Evolutionary conservation across 257 asterid species (phyloP).

Genomic region (Solanum megistacrolobum): DNA sequence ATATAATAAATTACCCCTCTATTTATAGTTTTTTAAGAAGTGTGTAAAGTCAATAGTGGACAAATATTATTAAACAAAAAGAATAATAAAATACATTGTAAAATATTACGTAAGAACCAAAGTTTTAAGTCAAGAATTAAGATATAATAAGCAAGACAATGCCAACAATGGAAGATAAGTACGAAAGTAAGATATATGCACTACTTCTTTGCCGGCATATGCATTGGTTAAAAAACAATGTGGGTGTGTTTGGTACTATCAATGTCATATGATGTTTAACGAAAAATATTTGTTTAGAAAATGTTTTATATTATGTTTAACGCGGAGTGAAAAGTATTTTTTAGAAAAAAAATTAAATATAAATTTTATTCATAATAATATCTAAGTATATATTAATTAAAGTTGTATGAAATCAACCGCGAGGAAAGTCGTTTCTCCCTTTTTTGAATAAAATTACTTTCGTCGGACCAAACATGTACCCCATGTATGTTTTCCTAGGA

Average conservation of each 20-base stretch:
- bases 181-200: too few relatives aligned
- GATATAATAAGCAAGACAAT: not conserved
- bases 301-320: not conserved
- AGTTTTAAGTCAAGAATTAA: not conserved
- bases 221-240: not conserved
- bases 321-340: not conserved
- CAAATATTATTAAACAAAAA: too few relatives aligned
- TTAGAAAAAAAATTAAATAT: not conserved
- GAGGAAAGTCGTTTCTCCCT: not conserved
- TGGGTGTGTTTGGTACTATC: not conserved
- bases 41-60: not conserved
- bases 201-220: not conserved
- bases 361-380: not conserved
- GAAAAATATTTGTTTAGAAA: not conserved
- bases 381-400: not conserved
- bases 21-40: too few relatives aligned
- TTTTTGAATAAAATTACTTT: too few relatives aligned
- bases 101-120: not conserved
- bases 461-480: not conserved
- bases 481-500: not conserved
- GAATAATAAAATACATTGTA: too few relatives aligned
- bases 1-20: too few relatives aligned
- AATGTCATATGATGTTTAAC: not conserved
- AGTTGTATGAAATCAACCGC: not conserved
- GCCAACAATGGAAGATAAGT: too few relatives aligned